Evolutionary conservation across 2,329 filamentous ascomycete genomes (phyloP), one percentile per base, ranked within the genome.

Genomic region (Diaporthe citriasiana): DNA sequence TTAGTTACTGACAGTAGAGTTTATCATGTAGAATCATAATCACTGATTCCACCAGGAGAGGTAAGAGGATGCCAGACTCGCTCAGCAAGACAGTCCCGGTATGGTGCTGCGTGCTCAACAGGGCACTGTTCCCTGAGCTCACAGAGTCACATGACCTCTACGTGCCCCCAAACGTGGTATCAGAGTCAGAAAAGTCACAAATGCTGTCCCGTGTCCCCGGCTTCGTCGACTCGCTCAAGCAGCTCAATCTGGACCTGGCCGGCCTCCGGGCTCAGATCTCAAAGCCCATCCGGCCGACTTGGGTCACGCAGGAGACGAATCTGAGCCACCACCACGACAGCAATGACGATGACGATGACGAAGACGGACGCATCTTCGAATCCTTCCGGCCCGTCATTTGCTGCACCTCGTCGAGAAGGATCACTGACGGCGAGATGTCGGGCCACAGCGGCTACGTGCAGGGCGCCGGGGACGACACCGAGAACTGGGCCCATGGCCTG

Each of bases 51-150:
- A 99, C 97, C 0, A 88, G 97, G 72, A 89, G 96, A 70, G 97
- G 97, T 13, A 98, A 98, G 85, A 90, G 93, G 78, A 97, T 98
- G 92, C 96, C 97, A 0, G 97, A 99, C 84, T 95, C 97, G 22
- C 88, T 99, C 25, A 95, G 93, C 78, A 98, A 98, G 83, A 98
- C 97, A 0, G 88, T 98, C 35, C 96, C 97, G 2, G 94, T 98
- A 76, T 99, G 97, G 97, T 95, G 94, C 82, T 91, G 93, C 76
- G 94, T 98, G 25, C 84, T 98, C 78, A 98, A 98, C 83, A 87
- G 89, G 60, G 86, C 91, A 4, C 85, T 98, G 6, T 97, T 98
- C 81, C 93, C 93, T 0, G 83, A 87, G 27, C 77, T 85, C 69
- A 75, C 81, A 12, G 81, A 76, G 66, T 77, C 77, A 2, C 87